A percentile compares a stretch with the other conserved stretches of the same genome.
Conservation (phyloP, 1,284 basidiomycete species). For the Athelia sp. region DNA sequence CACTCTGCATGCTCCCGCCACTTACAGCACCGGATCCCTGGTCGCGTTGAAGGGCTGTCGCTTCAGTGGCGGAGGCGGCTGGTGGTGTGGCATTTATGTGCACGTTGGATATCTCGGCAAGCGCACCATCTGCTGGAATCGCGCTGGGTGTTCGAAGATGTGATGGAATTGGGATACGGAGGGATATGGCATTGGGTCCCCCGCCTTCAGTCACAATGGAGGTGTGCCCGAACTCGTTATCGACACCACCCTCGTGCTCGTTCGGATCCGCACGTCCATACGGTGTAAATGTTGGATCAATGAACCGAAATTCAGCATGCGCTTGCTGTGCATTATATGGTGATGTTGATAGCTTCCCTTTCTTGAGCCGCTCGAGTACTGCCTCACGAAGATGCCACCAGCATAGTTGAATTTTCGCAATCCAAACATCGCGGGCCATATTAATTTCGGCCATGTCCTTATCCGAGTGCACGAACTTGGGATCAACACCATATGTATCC, state of each 20-base stretch:
- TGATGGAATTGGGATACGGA: background rate
- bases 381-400: conserved; percentile 22
- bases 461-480: conserved; percentile 20
- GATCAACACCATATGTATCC: conserved; percentile 16
- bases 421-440: conserved; percentile 4
- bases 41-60: background rate
- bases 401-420: conserved; percentile 21
- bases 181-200: background rate
- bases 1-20: background rate
- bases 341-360: conserved; percentile 21
- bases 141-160: background rate
- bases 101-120: background rate
- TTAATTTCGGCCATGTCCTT: conserved; percentile 28
- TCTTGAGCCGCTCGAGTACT: conserved; percentile 12
- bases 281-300: conserved; percentile 17
- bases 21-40: background rate
- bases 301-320: conserved; percentile 19
- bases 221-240: background rate
- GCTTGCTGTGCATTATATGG: conserved; percentile 19
- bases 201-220: background rate
- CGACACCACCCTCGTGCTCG: conserved; percentile 16
- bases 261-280: conserved; percentile 8
- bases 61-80: too few relatives aligned
- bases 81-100: background rate
- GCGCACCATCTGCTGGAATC: background rate